Conservation (phyloP, 2,329 filamentous ascomycete genomes). For the Beauveria australis region DNA sequence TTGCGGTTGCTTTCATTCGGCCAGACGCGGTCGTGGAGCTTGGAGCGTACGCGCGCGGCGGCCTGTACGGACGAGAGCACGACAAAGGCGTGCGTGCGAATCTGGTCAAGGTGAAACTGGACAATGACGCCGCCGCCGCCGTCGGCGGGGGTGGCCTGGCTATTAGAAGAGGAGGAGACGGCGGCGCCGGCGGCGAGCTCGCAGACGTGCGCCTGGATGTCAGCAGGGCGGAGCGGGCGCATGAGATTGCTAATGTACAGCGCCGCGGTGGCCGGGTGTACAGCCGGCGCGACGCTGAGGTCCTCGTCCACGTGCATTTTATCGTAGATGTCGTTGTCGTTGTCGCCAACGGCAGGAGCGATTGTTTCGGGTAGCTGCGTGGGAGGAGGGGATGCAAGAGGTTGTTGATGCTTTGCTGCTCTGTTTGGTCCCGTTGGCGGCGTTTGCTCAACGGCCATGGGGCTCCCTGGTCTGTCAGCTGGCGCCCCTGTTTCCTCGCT, state of each 20-base stretch:
- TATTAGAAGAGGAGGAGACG: constrained; percentile 20
- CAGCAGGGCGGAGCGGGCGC: constrained; percentile 66
- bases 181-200: constrained; percentile 62
- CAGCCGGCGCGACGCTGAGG: constrained; percentile 41
- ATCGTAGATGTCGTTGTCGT: constrained; percentile 14
- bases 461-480: constrained; percentile 7
- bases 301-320: constrained; percentile 26
- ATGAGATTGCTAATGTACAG: constrained; percentile 89
- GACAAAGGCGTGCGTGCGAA: constrained; percentile 83
- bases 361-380: background rate
- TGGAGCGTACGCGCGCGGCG: constrained; percentile 67
- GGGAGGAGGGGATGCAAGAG: background rate
- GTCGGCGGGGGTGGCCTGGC: constrained; percentile 35
- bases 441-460: constrained; percentile 6
- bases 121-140: constrained; percentile 43
- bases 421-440: background rate
- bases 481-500: constrained; percentile 7
- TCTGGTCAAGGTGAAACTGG: constrained; percentile 71
- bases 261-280: constrained; percentile 65
- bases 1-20: constrained; percentile 81
- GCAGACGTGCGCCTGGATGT: constrained; percentile 61
- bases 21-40: constrained; percentile 74
- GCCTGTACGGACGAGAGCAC: constrained; percentile 60
- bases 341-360: constrained; percentile 11
- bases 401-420: background rate